Percentiles rank a stretch among this genome's conserved stretches.
phyloP scores from a whole-genome alignment of 2,329 filamentous ascomycete genomes.

The Beauveria medogensis region DNA sequence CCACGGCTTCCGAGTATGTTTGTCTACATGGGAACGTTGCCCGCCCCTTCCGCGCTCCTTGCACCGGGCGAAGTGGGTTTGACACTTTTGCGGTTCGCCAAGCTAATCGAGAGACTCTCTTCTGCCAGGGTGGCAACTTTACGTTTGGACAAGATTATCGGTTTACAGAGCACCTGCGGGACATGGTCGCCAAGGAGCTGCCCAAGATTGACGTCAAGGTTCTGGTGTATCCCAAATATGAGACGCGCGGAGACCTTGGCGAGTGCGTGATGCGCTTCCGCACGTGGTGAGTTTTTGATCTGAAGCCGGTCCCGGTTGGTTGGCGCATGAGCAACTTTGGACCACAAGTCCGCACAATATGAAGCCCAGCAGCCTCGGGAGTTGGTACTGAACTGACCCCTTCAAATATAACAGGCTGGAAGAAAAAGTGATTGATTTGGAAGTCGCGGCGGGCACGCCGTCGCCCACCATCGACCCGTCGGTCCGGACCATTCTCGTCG shows the following conservation, averaged over 20 bases:
- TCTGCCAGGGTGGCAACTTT: slow-evolving; percentile 58
- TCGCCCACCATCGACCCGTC: slow-evolving; percentile 82
- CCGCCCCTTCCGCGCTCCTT: neutral
- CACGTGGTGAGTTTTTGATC: slow-evolving; percentile 53
- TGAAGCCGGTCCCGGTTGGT: neutral
- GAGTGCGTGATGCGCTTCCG: slow-evolving; percentile 66
- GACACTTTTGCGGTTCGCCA: neutral
- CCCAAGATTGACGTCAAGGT: slow-evolving; percentile 61
- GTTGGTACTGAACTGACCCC: no score
- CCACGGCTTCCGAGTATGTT: slow-evolving; percentile 71
- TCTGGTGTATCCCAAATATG: slow-evolving; percentile 71
- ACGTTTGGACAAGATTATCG: slow-evolving; percentile 60
- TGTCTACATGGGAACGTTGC: no score
- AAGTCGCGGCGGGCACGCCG: slow-evolving; percentile 71
- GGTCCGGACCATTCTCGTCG: slow-evolving; percentile 72
- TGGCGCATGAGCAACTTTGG: no score
- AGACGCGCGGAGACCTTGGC: slow-evolving; percentile 69
- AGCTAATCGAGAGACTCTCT: neutral
- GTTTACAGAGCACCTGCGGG: slow-evolving; percentile 66
- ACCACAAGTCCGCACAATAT: no score
- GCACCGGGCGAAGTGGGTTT: neutral
- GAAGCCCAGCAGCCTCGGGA: no score
- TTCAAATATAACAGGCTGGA: slow-evolving; percentile 53
- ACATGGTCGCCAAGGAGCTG: slow-evolving; percentile 54
- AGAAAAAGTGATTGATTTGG: slow-evolving; percentile 88